Base-by-base conservation (phyloP, 164 flowering plant species). In the Amborella trichopoda region DNA sequence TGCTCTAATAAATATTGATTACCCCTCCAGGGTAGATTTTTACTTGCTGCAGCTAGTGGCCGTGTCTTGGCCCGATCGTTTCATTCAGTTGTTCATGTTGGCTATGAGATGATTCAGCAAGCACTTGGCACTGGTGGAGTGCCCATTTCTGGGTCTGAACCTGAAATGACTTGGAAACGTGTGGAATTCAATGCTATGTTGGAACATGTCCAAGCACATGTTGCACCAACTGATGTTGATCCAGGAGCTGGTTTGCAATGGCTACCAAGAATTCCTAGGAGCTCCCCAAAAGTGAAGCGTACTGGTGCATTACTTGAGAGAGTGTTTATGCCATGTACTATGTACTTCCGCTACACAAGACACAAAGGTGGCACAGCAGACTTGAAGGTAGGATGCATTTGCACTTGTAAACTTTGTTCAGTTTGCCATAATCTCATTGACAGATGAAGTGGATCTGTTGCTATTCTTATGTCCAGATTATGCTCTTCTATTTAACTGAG, bases 161-260 rank as follows among this genome's bases (percentile, higher is more conserved):
- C 96, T 56, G 83, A 88, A 68, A 75, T 93, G 96, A 81, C 91
- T 23, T 93, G 95, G 95, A 93, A 75, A 46, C 95, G 94, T 44
- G 81, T 66, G 70, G 99, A 93, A 66, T 66, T 79, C 16, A 82
- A 95, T 54, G 96, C 79, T 45, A 93, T 93, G 96, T 63, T 93
- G 75, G 91, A 93, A 76, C 88, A 83, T 56, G 99, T 93, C 28
- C 99, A 93, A 69, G 99, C 99, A 61, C 99, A 93, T 79, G 99
- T 93, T 61, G 99, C 99, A 48, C 99, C 99, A 18, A 93, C 99
- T 40, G 99, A 93, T 79, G 99, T 93, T 61, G 99, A 93, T 68
- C 99, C 96, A 53, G 99, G 96, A 46, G 99, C 99, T 50, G 99
- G 99, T 48, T 50, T 88, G 46, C 99, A 93, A 60, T 93, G 99